Percentiles rank a stretch among this genome's conserved stretches.
These are phyloP conservation scores for Fusarium liriodendri DNA, from an alignment of 2,329 filamentous ascomycete species.

Conservation along the genomic window DNA sequence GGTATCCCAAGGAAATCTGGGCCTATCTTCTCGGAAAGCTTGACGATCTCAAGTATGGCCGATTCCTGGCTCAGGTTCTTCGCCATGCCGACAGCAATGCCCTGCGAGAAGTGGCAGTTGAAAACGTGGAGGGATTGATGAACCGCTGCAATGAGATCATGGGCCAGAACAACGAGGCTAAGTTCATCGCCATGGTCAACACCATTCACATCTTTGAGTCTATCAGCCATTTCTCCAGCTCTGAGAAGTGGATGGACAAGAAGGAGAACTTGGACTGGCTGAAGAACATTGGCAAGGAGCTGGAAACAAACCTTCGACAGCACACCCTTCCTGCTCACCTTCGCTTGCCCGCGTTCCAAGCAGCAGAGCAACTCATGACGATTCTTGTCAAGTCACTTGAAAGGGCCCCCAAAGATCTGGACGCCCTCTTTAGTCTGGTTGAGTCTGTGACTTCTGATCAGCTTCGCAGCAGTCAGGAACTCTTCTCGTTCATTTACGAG, in stretches of 20 bases:
- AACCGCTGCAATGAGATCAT: slow-evolving; percentile 72
- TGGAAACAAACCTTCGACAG: slow-evolving; percentile 78
- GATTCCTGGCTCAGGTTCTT: slow-evolving; percentile 90
- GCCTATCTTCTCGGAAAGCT: slow-evolving; percentile 81
- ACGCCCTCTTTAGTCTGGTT: slow-evolving; percentile 86
- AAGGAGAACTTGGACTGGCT: slow-evolving; percentile 71
- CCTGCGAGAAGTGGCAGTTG: slow-evolving; percentile 79
- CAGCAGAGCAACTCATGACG: slow-evolving; percentile 86
- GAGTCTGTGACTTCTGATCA: slow-evolving; percentile 87
- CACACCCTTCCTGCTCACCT: slow-evolving; percentile 78
- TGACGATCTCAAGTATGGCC: slow-evolving; percentile 87
- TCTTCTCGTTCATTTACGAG: slow-evolving; percentile 86
- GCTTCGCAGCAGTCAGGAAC: slow-evolving; percentile 78
- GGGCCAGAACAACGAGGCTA: slow-evolving; percentile 76
- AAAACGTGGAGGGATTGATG: slow-evolving; percentile 79
- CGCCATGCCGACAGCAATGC: slow-evolving; percentile 78
- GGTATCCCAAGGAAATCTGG: slow-evolving; percentile 92
- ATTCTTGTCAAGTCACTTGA: slow-evolving; percentile 86
- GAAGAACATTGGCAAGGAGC: slow-evolving; percentile 76
- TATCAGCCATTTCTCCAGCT: slow-evolving; percentile 74
- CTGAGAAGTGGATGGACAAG: slow-evolving; percentile 78
- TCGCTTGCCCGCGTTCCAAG: slow-evolving; percentile 88
- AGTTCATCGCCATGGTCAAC: slow-evolving; percentile 80
- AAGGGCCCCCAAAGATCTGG: slow-evolving; percentile 79
- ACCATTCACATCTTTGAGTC: slow-evolving; percentile 87